Conservation (phyloP, 352 stramenopile genomes). For the Aphanomyces cochlioides region DNA sequence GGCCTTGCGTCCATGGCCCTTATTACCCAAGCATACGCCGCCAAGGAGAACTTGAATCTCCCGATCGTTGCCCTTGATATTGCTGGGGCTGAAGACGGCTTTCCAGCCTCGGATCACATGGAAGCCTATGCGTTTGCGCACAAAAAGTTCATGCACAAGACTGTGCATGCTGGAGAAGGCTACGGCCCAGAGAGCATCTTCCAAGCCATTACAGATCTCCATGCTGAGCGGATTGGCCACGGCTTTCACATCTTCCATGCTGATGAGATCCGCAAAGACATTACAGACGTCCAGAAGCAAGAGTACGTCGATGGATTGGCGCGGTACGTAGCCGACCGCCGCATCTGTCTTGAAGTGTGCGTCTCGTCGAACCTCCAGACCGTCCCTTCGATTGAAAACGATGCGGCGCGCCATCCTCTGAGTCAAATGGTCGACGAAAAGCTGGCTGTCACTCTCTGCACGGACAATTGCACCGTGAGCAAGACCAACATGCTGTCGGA, state of each 20-base stretch:
- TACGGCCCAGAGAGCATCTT: constrained; percentile 87
- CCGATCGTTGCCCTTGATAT: constrained; percentile 86
- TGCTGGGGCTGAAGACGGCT: constrained; percentile 73
- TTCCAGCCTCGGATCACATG: constrained; percentile 71
- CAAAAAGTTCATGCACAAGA: constrained; percentile 87
- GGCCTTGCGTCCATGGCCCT: constrained; percentile 78
- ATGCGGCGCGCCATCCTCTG: constrained; percentile 68
- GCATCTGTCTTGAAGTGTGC: constrained; percentile 84
- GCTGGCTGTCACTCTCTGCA: constrained; percentile 77
- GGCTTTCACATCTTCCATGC: constrained; percentile 79
- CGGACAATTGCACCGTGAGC: constrained; percentile 85
- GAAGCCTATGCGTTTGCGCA: constrained; percentile 82
- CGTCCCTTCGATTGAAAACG: constrained; percentile 62
- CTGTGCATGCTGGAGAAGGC: constrained; percentile 81
- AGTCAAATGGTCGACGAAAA: constrained; percentile 80
- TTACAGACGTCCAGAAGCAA: constrained; percentile 45
- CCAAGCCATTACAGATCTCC: constrained; percentile 78
- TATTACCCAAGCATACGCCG: constrained; percentile 72
- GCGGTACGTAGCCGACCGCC: constrained; percentile 74
- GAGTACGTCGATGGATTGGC: constrained; percentile 78
- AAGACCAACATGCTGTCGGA: constrained; percentile 83
- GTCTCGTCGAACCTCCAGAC: constrained; percentile 87
- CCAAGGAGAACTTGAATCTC: constrained; percentile 58
- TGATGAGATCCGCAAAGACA: constrained; percentile 60
- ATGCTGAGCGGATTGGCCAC: constrained; percentile 83